Conservation (phyloP, 78 protist genomes). For the Speleostelium caveatum region DNA sequence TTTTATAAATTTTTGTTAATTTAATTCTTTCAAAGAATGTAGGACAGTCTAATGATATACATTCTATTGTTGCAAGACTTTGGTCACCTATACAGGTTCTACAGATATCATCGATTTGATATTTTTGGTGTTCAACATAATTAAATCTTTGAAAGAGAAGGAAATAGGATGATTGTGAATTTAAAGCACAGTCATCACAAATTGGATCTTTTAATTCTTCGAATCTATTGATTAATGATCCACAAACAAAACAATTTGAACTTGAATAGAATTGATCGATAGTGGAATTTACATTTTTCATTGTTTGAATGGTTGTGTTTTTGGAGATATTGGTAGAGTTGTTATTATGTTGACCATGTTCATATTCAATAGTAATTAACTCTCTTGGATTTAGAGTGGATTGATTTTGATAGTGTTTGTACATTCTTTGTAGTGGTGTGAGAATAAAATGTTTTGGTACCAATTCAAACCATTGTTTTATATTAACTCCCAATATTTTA, state of each 20-base stretch:
- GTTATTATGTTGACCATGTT: constrained; percentile 19
- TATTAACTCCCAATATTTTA: constrained; percentile 84
- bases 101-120: constrained; percentile 42
- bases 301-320: neutral
- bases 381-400: neutral
- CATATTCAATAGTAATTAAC: constrained; percentile 15
- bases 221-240: neutral
- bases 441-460: constrained; percentile 40
- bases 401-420: constrained; percentile 3
- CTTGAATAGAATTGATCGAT: constrained; percentile 68
- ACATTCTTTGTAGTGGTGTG: constrained; percentile 39
- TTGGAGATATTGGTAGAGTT: neutral
- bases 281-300: constrained; percentile 18
- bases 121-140: constrained; percentile 37
- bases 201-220: neutral
- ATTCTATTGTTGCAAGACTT: constrained; percentile 15
- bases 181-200: constrained; percentile 22
- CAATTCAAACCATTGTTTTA: constrained; percentile 57
- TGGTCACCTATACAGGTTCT: constrained; percentile 34
- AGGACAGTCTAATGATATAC: constrained; percentile 43
- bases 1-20: constrained; percentile 5
- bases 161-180: constrained; percentile 30
- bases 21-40: constrained; percentile 22
- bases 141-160: constrained; percentile 6
- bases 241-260: constrained; percentile 61